These are phyloP conservation scores for Aureobasidium mangrovei DNA, from an alignment of 2,329 filamentous ascomycete species.

Conservation along the genomic window DNA sequence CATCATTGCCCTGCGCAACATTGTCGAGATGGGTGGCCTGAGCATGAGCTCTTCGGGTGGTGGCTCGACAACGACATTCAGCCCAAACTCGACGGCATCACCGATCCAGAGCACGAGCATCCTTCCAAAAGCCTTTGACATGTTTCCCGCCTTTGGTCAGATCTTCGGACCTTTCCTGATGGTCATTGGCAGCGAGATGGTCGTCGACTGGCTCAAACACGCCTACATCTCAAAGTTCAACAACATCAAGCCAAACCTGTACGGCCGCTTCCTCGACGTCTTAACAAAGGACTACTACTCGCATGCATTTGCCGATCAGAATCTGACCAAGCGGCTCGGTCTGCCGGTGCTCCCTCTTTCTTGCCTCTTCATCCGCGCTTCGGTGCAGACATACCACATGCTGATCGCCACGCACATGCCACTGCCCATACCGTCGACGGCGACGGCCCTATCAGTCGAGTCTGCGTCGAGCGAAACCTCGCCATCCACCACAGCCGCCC, in stretches of 20 bases:
- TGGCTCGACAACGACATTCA: slow-evolving; percentile 20
- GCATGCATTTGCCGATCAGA: slow-evolving; percentile 85
- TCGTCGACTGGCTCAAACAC: slow-evolving; percentile 95
- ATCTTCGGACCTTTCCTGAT: slow-evolving; percentile 88
- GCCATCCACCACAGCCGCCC: slow-evolving; percentile 64
- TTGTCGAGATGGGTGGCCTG: slow-evolving; percentile 87
- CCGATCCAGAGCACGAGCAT: slow-evolving; percentile 61
- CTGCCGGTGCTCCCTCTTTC: slow-evolving; percentile 86
- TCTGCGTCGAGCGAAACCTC: slow-evolving; percentile 36
- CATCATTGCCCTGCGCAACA: slow-evolving; percentile 91
- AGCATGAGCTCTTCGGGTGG: slow-evolving; percentile 39
- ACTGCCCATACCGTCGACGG: slow-evolving; percentile 51
- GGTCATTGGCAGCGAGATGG: slow-evolving; percentile 90
- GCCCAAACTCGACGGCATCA: slow-evolving; percentile 42
- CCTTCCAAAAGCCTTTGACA: slow-evolving; percentile 81
- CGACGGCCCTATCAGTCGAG: slow-evolving; percentile 43
- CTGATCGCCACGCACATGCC: slow-evolving; percentile 83
- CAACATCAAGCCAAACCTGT: slow-evolving; percentile 85
- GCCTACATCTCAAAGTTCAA: slow-evolving; percentile 99
- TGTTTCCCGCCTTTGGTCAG: slow-evolving; percentile 70
- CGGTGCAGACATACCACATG: slow-evolving; percentile 96
- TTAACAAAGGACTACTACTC: slow-evolving; percentile 97
- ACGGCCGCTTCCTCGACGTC: slow-evolving; percentile 83
- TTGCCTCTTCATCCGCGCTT: slow-evolving; percentile 89
- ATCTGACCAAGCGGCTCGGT: slow-evolving; percentile 79